Percentiles rank a stretch among this genome's conserved stretches.
Conservation (phyloP, 495 filamentous ascomycete species). For the Penicillium salamii region DNA sequence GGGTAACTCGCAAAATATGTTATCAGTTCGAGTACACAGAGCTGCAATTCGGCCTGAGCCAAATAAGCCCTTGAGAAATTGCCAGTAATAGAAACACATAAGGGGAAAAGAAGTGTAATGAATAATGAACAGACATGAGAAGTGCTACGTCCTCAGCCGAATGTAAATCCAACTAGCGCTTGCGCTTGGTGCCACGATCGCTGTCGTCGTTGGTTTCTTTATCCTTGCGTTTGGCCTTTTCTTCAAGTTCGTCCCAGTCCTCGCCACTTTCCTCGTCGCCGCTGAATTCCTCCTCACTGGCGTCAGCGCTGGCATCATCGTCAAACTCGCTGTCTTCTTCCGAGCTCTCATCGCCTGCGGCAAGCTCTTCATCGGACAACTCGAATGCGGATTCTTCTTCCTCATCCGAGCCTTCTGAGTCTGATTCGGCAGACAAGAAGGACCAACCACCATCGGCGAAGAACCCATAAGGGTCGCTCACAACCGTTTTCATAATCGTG, state of each 20-base stretch:
- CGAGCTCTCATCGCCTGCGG: slow-evolving; percentile 71
- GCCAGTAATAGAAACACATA: too few species aligned
- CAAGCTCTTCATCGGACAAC: slow-evolving; percentile 78
- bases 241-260: slow-evolving; percentile 90
- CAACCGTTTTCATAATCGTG: slow-evolving; percentile 99
- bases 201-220: slow-evolving; percentile 74
- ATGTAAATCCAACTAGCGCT: slow-evolving; percentile 39
- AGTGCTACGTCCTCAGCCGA: neutral
- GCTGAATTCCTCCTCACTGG: slow-evolving; percentile 66
- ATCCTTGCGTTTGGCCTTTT: slow-evolving; percentile 87
- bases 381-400: slow-evolving; percentile 92
- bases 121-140: neutral
- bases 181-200: slow-evolving; percentile 57
- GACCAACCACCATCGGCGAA: slow-evolving; percentile 95
- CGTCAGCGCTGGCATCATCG: slow-evolving; percentile 80
- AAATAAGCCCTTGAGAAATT: too few species aligned
- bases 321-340: slow-evolving; percentile 92
- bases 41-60: too few species aligned
- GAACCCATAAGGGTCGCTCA: slow-evolving; percentile 88
- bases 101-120: too few species aligned
- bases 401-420: slow-evolving; percentile 76
- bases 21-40: too few species aligned
- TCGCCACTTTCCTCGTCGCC: slow-evolving; percentile 81
- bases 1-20: neutral
- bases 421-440: slow-evolving; percentile 83